Evolutionary conservation across 176 grass and related monocot genomes (phyloP).

Genomic region (Thinopyrum elongatum): DNA sequence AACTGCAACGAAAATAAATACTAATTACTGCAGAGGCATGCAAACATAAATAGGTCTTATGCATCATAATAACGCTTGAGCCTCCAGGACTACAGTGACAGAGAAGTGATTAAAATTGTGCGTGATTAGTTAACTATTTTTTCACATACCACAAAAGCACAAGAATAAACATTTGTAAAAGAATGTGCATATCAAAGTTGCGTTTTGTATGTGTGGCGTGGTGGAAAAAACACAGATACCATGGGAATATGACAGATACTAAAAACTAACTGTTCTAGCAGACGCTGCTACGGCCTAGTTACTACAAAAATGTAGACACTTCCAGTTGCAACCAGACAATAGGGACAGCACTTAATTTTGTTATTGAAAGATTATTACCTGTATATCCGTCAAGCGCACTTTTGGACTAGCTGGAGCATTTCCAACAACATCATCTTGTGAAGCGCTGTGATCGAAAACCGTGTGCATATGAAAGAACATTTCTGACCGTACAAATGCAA

Average conservation of each 20-base stretch:
- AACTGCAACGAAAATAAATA: neutral
- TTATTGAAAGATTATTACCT: conserved; percentile 45
- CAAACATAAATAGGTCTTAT: neutral
- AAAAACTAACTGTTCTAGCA: neutral
- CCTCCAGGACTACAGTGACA: neutral
- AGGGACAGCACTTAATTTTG: neutral
- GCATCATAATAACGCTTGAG: neutral
- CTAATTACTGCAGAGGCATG: neutral
- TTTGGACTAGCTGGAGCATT: conserved; percentile 92
- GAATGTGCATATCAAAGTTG: neutral
- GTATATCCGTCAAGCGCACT: conserved; percentile 96
- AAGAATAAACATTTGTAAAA: neutral
- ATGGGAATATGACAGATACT: neutral
- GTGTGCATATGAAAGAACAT: conserved; percentile 90
- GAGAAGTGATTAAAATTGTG: neutral
- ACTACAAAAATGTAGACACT: neutral
- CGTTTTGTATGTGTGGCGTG: neutral
- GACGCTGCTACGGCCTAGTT: neutral
- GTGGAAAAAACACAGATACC: neutral
- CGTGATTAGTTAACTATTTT: neutral
- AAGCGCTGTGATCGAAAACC: conserved; percentile 74
- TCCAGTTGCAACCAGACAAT: neutral
- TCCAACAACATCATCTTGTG: conserved; percentile 94
- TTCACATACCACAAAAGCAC: neutral
- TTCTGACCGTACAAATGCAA: conserved; percentile 59